These are phyloP conservation scores for Tripidium arundinaceum DNA, from an alignment of 202 grass and related monocot genomes.

Conservation along the genomic window DNA sequence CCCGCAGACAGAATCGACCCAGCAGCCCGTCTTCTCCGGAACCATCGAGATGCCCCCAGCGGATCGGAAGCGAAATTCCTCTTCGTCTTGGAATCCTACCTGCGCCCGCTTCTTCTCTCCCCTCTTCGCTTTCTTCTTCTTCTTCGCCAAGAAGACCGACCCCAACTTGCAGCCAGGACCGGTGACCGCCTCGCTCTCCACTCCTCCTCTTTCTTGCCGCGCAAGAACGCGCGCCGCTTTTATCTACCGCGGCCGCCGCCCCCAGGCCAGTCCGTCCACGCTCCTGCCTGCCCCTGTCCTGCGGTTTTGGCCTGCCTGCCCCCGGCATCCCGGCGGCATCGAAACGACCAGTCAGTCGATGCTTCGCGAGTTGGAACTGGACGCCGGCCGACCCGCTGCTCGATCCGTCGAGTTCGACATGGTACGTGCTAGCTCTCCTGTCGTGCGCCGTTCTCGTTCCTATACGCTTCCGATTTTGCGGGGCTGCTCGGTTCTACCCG, in stretches of 20 bases:
- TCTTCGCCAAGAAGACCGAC: not conserved
- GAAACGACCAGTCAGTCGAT: not conserved
- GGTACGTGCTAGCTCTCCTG: not conserved
- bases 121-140: not conserved
- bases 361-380: not conserved
- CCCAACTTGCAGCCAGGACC: not conserved
- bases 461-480: not conserved
- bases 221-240: not conserved
- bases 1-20: not conserved
- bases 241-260: slow-evolving; percentile 2
- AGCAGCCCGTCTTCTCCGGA: not conserved
- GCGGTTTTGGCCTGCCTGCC: no score
- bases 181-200: not conserved
- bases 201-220: not conserved
- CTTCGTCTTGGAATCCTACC: not conserved
- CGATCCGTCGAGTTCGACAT: slow-evolving; percentile 5
- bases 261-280: not conserved
- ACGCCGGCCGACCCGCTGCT: not conserved
- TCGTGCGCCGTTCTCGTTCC: not conserved
- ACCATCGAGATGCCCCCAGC: not conserved
- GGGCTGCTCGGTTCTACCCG: not conserved
- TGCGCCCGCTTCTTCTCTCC: not conserved
- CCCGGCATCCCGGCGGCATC: not conserved
- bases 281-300: not conserved
- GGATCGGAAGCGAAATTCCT: no score